Evolutionary conservation across 2,329 filamentous ascomycete species (phyloP), one percentile per base, ranked within the genome.

Genomic region (Pseudogymnoascus sp.): DNA sequence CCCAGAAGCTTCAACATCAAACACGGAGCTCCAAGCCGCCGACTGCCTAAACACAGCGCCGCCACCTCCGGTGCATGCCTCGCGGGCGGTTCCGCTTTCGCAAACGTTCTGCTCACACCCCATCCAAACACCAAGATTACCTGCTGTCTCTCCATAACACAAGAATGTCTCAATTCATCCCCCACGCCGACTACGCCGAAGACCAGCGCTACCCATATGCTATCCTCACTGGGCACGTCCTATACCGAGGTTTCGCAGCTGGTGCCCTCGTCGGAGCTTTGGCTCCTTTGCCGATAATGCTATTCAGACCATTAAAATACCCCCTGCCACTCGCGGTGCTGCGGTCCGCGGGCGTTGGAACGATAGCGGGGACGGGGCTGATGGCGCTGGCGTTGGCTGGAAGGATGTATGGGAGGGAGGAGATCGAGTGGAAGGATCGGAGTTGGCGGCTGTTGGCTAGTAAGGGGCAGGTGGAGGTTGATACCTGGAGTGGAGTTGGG

Each of bases 371-470:
- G 0, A 69, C 79, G 0, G 78, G 76, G 0, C 65, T 83, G 1
- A 73, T 81, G 23, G 74, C 74, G 1, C 64, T 80, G 4, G 79
- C 75, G 67, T 75, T 83, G 3, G 71, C 74, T 28, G 76, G 70
- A 0, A 75, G 79, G 2, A 87, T 88, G 85, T 74, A 74, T 62
- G 83, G 81, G 0, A 76, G 78, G 15, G 79, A 84, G 67, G 77
- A 80, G 42, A 83, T 88, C 33, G 85, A 88, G 72, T 88, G 85
- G 85, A 74, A 81, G 69, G 85, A 88, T 70, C 77, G 86, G 17
- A 80, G 80, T 63, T 88, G 85, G 84, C 76, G 86, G 31, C 70
- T 89, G 60, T 68, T 86, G 47, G 82, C 82, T 73, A 87, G 83
- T 66, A 71, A 74, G 42, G 80, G 82, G 0, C 85, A 89, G 76